Evolutionary conservation across 192 early-diverging fungal genomes (phyloP).

Genomic region (Coemansia javaensis): DNA sequence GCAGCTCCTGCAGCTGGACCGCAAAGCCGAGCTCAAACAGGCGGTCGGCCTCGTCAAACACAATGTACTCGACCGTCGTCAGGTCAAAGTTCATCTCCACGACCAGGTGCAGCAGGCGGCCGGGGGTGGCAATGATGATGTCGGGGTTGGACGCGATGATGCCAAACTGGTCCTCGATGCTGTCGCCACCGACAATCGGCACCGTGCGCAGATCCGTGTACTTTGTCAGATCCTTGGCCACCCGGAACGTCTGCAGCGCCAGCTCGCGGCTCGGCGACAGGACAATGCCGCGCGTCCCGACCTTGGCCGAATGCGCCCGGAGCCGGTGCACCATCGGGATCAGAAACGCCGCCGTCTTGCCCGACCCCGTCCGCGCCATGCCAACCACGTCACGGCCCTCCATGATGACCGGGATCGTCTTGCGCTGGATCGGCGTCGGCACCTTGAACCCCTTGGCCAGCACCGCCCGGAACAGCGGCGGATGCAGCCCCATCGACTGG

Average conservation of each 20-base stretch:
- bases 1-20: slow-evolving; percentile 90
- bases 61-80: slow-evolving; percentile 87
- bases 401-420: slow-evolving; percentile 87
- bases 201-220: slow-evolving; percentile 86
- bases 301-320: slow-evolving; percentile 83
- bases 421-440: slow-evolving; percentile 98
- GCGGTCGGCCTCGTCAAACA: slow-evolving; percentile 99
- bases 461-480: slow-evolving; percentile 78
- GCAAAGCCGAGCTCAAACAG: slow-evolving; percentile 97
- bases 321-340: slow-evolving; percentile 89
- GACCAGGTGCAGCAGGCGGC: slow-evolving; percentile 74
- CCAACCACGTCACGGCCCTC: slow-evolving; percentile 92
- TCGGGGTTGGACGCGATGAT: slow-evolving; percentile 94
- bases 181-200: slow-evolving; percentile 93
- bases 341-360: slow-evolving; percentile 94
- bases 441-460: slow-evolving; percentile 93
- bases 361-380: slow-evolving; percentile 98
- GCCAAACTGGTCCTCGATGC: slow-evolving; percentile 92
- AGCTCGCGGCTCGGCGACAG: slow-evolving; percentile 95
- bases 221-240: slow-evolving; percentile 86
- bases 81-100: slow-evolving; percentile 88
- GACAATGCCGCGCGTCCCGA: slow-evolving; percentile 74
- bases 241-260: slow-evolving; percentile 93
- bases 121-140: slow-evolving; percentile 81
- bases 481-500: slow-evolving; percentile 93